These are phyloP conservation scores for Gillenia trifoliata DNA, from an alignment of 306 rosid genomes.

Conservation along the genomic window DNA sequence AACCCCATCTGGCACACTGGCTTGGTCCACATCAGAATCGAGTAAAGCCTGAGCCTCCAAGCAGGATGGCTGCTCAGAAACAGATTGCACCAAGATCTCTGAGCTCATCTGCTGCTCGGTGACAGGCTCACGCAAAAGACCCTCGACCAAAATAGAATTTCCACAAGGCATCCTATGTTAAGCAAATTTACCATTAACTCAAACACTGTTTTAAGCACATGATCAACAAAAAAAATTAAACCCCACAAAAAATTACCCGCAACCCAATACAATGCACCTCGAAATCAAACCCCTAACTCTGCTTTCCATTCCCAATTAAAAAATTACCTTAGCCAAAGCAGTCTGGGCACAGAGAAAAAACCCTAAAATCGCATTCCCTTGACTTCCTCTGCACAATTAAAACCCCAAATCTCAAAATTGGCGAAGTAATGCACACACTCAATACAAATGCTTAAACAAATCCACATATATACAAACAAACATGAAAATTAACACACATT, in stretches of 20 bases:
- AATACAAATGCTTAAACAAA: not conserved
- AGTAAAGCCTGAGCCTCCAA: slow-evolving; percentile 21
- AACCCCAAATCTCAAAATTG: slow-evolving; percentile 45
- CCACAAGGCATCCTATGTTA: slow-evolving; percentile 64
- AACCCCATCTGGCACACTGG: slow-evolving; percentile 19
- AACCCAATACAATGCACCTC: slow-evolving; percentile 37
- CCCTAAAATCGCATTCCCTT: slow-evolving; percentile 59
- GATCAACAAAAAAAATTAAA: not conserved
- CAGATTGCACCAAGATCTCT: slow-evolving; percentile 38
- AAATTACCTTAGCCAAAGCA: not conserved
- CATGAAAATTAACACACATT: not conserved
- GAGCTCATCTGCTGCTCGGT: slow-evolving; percentile 38
- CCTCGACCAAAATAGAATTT: slow-evolving; percentile 39
- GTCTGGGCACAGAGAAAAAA: slow-evolving; percentile 30
- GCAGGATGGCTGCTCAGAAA: slow-evolving; percentile 42
- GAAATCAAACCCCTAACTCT: slow-evolving; percentile 19
- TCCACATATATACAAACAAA: slow-evolving; percentile 9
- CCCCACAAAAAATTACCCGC: slow-evolving; percentile 12
- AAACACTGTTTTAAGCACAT: not conserved
- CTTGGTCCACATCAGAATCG: slow-evolving; percentile 29
- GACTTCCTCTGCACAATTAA: slow-evolving; percentile 36
- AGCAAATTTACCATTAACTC: slow-evolving; percentile 25
- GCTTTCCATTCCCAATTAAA: not conserved
- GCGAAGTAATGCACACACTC: slow-evolving; percentile 35
- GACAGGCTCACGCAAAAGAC: slow-evolving; percentile 28